Evolutionary conservation across 2,329 filamentous ascomycete genomes (phyloP).

Genomic region (Aspergillus candidus): DNA sequence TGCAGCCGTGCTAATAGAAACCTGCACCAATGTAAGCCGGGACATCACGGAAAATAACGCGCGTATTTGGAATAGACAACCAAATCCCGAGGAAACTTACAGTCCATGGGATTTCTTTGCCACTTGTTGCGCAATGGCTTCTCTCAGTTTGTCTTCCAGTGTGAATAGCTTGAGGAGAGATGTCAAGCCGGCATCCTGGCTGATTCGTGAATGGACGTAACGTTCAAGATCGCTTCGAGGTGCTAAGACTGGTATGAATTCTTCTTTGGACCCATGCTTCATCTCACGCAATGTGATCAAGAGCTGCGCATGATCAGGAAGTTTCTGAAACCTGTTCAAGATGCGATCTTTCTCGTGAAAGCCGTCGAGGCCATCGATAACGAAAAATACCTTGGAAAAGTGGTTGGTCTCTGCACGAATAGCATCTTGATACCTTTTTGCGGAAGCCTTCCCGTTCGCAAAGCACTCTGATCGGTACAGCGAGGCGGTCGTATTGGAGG

Average conservation of each 20-base stretch:
- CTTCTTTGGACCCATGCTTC: slow-evolving; percentile 5
- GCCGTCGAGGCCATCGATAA: slow-evolving; percentile 28
- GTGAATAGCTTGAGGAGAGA: slow-evolving; percentile 3
- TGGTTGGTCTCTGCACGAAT: slow-evolving; percentile 27
- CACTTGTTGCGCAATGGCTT: slow-evolving; percentile 14
- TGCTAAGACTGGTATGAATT: slow-evolving; percentile 12
- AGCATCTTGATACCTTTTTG: slow-evolving; percentile 27
- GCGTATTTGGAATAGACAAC: background rate
- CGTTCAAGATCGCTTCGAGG: slow-evolving; percentile 14
- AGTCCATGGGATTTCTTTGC: slow-evolving; percentile 20
- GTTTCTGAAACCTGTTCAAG: slow-evolving; percentile 24
- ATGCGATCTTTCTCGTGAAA: slow-evolving; percentile 26
- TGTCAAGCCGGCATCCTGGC: slow-evolving; percentile 10
- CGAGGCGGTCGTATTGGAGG: slow-evolving; percentile 18
- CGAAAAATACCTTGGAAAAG: slow-evolving; percentile 24
- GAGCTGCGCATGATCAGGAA: slow-evolving; percentile 27
- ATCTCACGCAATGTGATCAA: slow-evolving; percentile 24
- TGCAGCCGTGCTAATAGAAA: slow-evolving; percentile 26
- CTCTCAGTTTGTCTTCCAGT: slow-evolving; percentile 7
- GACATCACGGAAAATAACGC: slow-evolving; percentile 12
- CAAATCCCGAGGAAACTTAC: no score
- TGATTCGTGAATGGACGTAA: slow-evolving; percentile 15
- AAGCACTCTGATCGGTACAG: slow-evolving; percentile 22
- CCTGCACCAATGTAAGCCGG: slow-evolving; percentile 6
- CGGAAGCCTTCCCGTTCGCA: slow-evolving; percentile 16